Evolutionary conservation across 2,329 filamentous ascomycete genomes (phyloP).

Genomic region (Neonectria coccinea): DNA sequence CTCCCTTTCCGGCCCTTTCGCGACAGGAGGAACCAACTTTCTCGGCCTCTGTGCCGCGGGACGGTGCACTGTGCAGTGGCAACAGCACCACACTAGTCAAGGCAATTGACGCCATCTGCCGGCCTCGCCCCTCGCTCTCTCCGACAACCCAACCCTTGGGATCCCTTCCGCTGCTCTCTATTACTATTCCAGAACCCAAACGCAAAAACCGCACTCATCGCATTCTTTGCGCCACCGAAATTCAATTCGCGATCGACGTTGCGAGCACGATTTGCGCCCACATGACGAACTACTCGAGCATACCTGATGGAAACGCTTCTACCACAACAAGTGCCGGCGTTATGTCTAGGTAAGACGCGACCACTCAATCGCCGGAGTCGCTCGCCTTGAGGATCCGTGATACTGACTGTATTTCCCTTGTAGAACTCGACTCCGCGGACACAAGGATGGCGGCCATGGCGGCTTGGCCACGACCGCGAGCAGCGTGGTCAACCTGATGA

Average conservation of each 20-base stretch:
- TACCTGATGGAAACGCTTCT: slow-evolving; percentile 61
- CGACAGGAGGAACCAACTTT: slow-evolving; percentile 29
- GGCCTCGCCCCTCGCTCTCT: slow-evolving; percentile 20
- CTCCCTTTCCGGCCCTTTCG: slow-evolving; percentile 23
- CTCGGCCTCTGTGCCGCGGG: slow-evolving; percentile 41
- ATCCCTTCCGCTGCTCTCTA: slow-evolving; percentile 10
- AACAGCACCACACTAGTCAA: slow-evolving; percentile 28
- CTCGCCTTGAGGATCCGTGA: slow-evolving; percentile 4
- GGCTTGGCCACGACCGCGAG: slow-evolving; percentile 90
- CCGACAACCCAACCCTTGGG: not conserved
- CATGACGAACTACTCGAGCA: slow-evolving; percentile 68
- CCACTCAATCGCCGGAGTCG: slow-evolving; percentile 26
- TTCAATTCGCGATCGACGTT: slow-evolving; percentile 4
- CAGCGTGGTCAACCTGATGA: slow-evolving; percentile 94
- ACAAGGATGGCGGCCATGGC: slow-evolving; percentile 74
- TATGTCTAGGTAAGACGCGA: slow-evolving; percentile 61
- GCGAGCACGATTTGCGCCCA: not conserved
- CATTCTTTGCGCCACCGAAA: not conserved
- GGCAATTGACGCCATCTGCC: slow-evolving; percentile 41
- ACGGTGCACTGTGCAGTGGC: slow-evolving; percentile 32
- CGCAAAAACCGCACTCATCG: not conserved
- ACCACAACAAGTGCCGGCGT: slow-evolving; percentile 55
- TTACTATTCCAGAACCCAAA: slow-evolving; percentile 22
- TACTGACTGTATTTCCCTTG: slow-evolving; percentile 30
- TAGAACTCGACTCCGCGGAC: slow-evolving; percentile 70